phyloP scores from a whole-genome alignment of 495 filamentous ascomycete genomes.

The Pyrenula aspistea region DNA sequence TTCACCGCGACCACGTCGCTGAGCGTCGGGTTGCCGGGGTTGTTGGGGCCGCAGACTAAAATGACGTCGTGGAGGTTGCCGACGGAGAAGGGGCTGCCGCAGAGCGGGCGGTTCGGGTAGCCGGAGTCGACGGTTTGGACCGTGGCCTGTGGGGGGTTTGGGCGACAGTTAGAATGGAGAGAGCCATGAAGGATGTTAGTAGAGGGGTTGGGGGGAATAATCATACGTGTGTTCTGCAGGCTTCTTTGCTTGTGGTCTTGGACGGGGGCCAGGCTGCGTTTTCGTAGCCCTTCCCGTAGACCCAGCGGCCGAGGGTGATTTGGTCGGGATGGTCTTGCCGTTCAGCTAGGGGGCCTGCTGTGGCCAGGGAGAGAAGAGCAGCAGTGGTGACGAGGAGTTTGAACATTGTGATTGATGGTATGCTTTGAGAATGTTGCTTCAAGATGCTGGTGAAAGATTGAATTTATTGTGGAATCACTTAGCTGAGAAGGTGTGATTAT shows the following conservation, averaged over 20 bases:
- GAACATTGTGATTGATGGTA: constrained; percentile 1
- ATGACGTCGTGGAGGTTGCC: neutral
- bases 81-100: constrained; percentile 1
- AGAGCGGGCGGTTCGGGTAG: neutral
- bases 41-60: neutral
- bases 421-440: neutral
- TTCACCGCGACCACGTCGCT: constrained; percentile 35
- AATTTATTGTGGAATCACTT: neutral
- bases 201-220: neutral
- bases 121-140: neutral
- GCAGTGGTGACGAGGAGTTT: neutral
- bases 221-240: constrained; percentile 1
- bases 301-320: neutral
- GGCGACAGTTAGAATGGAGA: no score
- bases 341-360: neutral
- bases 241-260: neutral
- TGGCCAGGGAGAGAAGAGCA: constrained; percentile 1
- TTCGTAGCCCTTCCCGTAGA: neutral
- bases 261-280: neutral
- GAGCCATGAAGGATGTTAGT: neutral
- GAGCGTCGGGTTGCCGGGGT: neutral
- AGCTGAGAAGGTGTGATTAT: neutral
- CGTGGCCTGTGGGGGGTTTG: neutral
- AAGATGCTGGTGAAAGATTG: neutral
- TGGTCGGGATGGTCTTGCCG: constrained; percentile 1